Evolutionary conservation across 352 stramenopile genomes (phyloP), one percentile per base, ranked within the genome.

Genomic region (Phytopythium helicoides): DNA sequence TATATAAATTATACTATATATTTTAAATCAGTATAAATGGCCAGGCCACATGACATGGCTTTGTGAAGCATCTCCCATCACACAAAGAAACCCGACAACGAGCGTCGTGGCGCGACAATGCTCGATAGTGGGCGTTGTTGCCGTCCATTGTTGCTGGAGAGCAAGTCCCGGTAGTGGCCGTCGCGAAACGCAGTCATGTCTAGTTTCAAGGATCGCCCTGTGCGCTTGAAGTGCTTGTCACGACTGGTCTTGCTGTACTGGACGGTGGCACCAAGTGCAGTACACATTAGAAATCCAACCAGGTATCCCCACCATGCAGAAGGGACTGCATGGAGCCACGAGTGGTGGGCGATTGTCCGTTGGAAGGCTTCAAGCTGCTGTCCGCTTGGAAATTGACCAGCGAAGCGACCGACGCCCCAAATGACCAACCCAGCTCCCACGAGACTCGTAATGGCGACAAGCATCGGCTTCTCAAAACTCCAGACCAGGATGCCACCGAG

Each of bases 291-390:
- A 6, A 68, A 65, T 6, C 56, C 69, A 1, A 54, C 64, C 15
- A 83, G 63, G 59, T 86, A 86, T 23, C 49, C 66, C 60, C 69
- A 83, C 68, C 71, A 82, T 16, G 57, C 61, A 14, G 47, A 51
- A n/a, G 69, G 68, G 47, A 83, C 56, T 0, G 57, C 47, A 56
- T 81, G 75, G 15, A 60, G 18, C 52, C 57, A 78, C 12, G 49
- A 45, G 25, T 66, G 62, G 3, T 68, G 45, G 2, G 28, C 39
- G n/a, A 57, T 28, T 8, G n/a, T 55, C 19, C 11, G 34, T 16
- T 66, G 61, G 16, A 53, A 56, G 15, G 58, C 40, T 14, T 58
- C 52, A 31, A 83, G 55, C 18, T 66, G 50, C 28, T 62, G 41
- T 18, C 60, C 62, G 19, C 64, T 78, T 0, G 73, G 69, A 51